Conservation (phyloP, 2,329 filamentous ascomycete species). For the Amylocarpus encephaloides region DNA sequence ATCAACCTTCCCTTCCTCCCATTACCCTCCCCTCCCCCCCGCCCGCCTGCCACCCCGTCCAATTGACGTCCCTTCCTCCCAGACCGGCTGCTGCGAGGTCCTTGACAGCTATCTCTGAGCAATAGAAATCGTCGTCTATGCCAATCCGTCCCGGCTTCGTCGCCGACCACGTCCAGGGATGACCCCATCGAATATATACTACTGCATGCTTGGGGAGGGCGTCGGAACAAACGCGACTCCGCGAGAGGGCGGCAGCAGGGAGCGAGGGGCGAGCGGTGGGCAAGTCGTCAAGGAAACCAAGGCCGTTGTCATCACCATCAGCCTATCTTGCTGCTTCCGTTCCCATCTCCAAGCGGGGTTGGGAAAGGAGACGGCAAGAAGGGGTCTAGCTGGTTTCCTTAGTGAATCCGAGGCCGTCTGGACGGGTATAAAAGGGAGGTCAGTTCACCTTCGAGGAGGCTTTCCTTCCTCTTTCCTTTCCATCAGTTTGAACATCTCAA, state of each 20-base stretch:
- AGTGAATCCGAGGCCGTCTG: slow-evolving; percentile 24
- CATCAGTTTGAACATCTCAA: slow-evolving; percentile 30
- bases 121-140: slow-evolving; percentile 24
- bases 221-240: slow-evolving; percentile 15
- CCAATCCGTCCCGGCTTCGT: slow-evolving; percentile 28
- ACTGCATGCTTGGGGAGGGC: slow-evolving; percentile 24
- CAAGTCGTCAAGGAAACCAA: slow-evolving; percentile 18
- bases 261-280: slow-evolving; percentile 14
- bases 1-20: background rate
- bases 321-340: slow-evolving; percentile 27
- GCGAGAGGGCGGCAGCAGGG: slow-evolving; percentile 27
- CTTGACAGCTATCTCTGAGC: slow-evolving; percentile 32
- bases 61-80: slow-evolving; percentile 12
- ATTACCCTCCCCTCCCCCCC: slow-evolving; percentile 6
- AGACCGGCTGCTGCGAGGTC: slow-evolving; percentile 23
- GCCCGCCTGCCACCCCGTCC: background rate
- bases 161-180: slow-evolving; percentile 27
- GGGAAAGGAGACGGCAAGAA: slow-evolving; percentile 26
- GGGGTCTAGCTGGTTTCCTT: slow-evolving; percentile 31
- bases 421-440: slow-evolving; percentile 60
- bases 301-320: slow-evolving; percentile 15
- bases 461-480: slow-evolving; percentile 49
- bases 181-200: slow-evolving; percentile 24
- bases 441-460: slow-evolving; percentile 39
- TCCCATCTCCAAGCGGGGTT: slow-evolving; percentile 35